Evolutionary conservation across 2,329 filamentous ascomycete species (phyloP).

Genomic region (Nakataea oryzae): DNA sequence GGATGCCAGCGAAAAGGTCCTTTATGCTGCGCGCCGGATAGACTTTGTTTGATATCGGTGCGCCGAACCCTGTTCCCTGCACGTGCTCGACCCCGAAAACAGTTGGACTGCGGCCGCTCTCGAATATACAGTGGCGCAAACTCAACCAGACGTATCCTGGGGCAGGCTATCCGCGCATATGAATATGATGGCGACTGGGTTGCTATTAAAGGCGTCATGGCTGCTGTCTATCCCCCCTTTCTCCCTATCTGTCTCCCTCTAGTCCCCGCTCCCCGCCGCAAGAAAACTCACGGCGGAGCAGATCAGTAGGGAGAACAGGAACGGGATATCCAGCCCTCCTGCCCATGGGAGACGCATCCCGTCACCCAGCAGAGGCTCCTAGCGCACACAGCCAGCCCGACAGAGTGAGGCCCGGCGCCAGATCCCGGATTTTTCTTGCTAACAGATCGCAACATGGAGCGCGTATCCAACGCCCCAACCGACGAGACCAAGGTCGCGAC

Average conservation of each 20-base stretch:
- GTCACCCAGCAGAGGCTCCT: too few relatives aligned
- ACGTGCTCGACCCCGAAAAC: too few relatives aligned
- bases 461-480: neutral
- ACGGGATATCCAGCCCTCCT: neutral
- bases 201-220: neutral
- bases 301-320: neutral
- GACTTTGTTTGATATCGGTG: neutral
- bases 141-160: neutral
- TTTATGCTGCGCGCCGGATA: neutral
- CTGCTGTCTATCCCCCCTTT: neutral
- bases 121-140: neutral
- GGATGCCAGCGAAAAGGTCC: too few relatives aligned
- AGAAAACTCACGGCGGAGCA: neutral
- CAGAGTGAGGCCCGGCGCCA: too few relatives aligned
- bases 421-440: neutral
- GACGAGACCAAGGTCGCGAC: neutral
- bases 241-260: neutral
- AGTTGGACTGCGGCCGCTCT: too few relatives aligned
- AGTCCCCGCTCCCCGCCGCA: neutral
- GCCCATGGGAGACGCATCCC: too few relatives aligned
- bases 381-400: too few relatives aligned
- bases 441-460: neutral
- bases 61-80: neutral
- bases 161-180: too few relatives aligned
- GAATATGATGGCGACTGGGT: too few relatives aligned